These are phyloP conservation scores for Epichloe sp. DNA, from an alignment of 2,329 filamentous ascomycete species.

Conservation along the genomic window DNA sequence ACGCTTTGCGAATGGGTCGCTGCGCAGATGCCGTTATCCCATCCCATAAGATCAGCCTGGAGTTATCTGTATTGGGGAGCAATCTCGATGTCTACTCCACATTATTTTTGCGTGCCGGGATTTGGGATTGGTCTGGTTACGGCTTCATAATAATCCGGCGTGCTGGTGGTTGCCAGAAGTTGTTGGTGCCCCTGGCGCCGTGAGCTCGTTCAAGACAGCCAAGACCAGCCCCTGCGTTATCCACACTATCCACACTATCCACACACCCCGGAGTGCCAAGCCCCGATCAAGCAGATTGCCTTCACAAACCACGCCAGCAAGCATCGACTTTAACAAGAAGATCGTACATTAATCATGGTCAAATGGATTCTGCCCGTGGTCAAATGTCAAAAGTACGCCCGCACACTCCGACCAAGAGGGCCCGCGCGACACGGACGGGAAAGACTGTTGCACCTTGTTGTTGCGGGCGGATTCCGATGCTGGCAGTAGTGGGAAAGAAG, in stretches of 20 bases:
- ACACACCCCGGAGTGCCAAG: neutral
- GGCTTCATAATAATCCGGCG: conserved; percentile 1
- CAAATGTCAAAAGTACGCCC: neutral
- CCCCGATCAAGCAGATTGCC: neutral
- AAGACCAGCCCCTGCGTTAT: neutral
- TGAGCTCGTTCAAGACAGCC: conserved; percentile 1
- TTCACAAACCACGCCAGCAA: neutral
- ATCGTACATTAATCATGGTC: conserved; percentile 4
- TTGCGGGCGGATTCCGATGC: neutral
- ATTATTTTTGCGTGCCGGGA: neutral
- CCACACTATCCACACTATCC: neutral
- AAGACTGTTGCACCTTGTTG: neutral
- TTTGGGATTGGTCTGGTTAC: conserved; percentile 3
- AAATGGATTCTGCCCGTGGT: conserved; percentile 2
- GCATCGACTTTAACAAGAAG: conserved; percentile 5
- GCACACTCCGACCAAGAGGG: neutral
- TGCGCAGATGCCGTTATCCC: too few relatives aligned
- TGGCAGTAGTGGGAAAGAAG: neutral
- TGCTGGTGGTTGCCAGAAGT: neutral
- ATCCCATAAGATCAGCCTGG: too few relatives aligned
- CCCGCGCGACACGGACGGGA: neutral
- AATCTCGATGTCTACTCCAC: conserved; percentile 5
- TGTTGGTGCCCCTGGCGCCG: neutral
- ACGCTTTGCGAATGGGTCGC: too few relatives aligned
- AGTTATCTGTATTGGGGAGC: too few relatives aligned